Percentiles rank a stretch among this genome's conserved stretches.
These are phyloP conservation scores for Verticillium alfalfae DNA, from an alignment of 2,329 filamentous ascomycete species.

Conservation along the genomic window DNA sequence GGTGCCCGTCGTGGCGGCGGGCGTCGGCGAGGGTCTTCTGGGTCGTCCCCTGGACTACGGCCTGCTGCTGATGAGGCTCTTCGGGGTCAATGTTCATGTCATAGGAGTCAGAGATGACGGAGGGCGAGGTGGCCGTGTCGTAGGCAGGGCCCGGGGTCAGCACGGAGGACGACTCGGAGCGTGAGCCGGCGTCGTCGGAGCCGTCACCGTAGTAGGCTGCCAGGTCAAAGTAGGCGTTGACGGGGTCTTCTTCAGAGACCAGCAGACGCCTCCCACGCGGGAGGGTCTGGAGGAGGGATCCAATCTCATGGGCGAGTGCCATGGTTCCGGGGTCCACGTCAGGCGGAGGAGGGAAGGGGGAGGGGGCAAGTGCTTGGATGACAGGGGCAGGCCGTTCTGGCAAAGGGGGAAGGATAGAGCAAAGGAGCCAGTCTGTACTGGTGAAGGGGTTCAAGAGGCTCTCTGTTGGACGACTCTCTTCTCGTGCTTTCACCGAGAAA, in stretches of 20 bases:
- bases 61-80: neutral
- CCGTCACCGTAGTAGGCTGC: constrained; percentile 1
- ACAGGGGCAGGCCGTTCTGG: neutral
- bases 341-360: neutral
- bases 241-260: neutral
- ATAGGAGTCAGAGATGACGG: constrained; percentile 3
- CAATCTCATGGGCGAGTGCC: neutral
- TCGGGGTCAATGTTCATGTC: neutral
- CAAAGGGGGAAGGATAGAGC: neutral
- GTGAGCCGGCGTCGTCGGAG: neutral
- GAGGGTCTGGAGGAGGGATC: neutral
- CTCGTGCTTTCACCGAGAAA: neutral
- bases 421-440: neutral
- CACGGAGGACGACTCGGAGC: constrained; percentile 1
- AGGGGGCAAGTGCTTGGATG: neutral
- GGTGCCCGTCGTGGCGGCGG: constrained; percentile 1
- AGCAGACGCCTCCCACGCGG: neutral
- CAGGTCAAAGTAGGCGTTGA: constrained; percentile 3
- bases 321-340: neutral
- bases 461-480: neutral
- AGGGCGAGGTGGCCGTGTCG: constrained; percentile 1
- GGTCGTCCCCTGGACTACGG: neutral
- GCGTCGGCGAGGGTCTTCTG: constrained; percentile 1
- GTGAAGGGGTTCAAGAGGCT: neutral
- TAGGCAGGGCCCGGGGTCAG: constrained; percentile 1